Conservation (phyloP, 441 rosid species). For the Viola pubescens region DNA sequence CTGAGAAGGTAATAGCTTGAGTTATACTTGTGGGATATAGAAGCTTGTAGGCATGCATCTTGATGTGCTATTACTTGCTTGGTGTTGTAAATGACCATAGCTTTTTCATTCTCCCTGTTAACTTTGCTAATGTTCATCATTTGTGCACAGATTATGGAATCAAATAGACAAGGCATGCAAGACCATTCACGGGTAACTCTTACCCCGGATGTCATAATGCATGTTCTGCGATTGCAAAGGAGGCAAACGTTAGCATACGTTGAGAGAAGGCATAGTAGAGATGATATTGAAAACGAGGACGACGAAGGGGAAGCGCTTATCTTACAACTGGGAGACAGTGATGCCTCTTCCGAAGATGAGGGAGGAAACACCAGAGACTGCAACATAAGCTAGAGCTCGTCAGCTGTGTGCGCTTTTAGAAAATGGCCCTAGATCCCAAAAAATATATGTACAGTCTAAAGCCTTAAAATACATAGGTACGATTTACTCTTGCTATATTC, state of each 20-base stretch:
- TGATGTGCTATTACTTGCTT: not conserved
- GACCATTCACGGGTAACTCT: conserved; percentile 30
- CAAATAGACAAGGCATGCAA: conserved; percentile 18
- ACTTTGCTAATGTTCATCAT: conserved; percentile 3
- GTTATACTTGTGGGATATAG: not conserved
- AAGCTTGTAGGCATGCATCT: not conserved
- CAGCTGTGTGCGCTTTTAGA: not conserved
- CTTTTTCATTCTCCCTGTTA: not conserved
- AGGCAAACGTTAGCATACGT: conserved; percentile 41
- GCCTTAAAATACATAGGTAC: not conserved
- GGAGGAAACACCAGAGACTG: conserved; percentile 37
- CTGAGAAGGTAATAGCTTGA: conserved; percentile 36
- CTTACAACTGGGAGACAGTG: conserved; percentile 23
- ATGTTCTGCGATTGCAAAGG: conserved; percentile 53
- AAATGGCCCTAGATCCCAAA: not conserved
- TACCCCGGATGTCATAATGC: conserved; percentile 58
- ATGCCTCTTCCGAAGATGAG: conserved; percentile 24
- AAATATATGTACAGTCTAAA: not conserved
- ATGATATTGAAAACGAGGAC: conserved; percentile 36
- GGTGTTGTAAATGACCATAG: not conserved
- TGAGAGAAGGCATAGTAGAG: conserved; percentile 42
- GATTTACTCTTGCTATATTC: too few relatives aligned
- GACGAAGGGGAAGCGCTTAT: conserved; percentile 25
- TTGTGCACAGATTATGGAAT: conserved; percentile 47
- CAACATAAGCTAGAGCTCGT: conserved; percentile 36